Percentiles rank a stretch among this genome's conserved stretches.
Evolutionary conservation across 176 grass and related monocot genomes (phyloP).

Genomic region (Musa schizocarpa): DNA sequence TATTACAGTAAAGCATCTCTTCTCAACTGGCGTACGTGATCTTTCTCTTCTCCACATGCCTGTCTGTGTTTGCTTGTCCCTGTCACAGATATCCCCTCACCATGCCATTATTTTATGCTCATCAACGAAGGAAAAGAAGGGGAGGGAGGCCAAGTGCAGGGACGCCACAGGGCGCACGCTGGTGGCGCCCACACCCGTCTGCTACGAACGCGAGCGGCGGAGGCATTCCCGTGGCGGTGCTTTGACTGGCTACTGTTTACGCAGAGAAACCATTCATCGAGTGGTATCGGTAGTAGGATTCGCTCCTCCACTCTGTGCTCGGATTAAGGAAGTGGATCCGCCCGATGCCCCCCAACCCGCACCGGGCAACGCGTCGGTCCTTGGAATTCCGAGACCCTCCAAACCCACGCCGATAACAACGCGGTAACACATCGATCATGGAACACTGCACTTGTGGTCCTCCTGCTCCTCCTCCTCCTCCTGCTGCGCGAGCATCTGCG

Average conservation of each 20-base stretch:
- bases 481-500: too few species aligned
- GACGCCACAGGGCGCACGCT: neutral
- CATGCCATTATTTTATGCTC: neutral
- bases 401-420: too few species aligned
- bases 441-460: too few species aligned
- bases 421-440: too few species aligned
- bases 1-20: neutral
- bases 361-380: neutral
- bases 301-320: neutral
- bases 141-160: neutral
- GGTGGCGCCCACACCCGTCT: neutral
- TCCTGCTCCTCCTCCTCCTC: too few species aligned
- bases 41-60: neutral
- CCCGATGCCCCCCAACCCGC: neutral
- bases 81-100: neutral
- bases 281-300: neutral
- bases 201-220: neutral
- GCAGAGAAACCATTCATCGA: neutral
- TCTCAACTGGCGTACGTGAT: neutral
- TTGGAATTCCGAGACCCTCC: slow-evolving; percentile 1
- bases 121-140: neutral
- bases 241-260: neutral
- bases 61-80: neutral
- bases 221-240: neutral
- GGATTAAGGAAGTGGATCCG: slow-evolving; percentile 9